Conservation (phyloP, 1,284 basidiomycete species). For the Apiotrichum gamsii region DNA sequence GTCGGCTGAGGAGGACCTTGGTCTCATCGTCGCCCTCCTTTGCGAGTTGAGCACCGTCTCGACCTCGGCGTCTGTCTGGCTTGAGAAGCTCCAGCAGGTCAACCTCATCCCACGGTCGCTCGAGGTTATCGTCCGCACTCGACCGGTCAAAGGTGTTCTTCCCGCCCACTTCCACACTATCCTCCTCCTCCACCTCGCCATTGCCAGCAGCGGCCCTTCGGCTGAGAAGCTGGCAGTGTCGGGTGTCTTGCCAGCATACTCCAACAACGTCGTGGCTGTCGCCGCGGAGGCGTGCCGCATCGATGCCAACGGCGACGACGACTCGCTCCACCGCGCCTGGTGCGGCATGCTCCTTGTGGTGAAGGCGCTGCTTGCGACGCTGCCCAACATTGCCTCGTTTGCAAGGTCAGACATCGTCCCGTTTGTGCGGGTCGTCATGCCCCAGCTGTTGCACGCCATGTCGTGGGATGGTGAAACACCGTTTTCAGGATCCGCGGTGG, state of each 20-base stretch:
- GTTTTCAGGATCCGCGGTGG: constrained; percentile 63
- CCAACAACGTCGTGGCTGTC: constrained; percentile 70
- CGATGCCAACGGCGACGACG: constrained; percentile 61
- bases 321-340: constrained; percentile 75
- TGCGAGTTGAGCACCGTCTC: constrained; percentile 30
- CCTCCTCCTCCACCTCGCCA: constrained; percentile 74
- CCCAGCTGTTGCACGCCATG: constrained; percentile 68
- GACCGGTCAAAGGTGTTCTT: constrained; percentile 22
- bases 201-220: constrained; percentile 68
- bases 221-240: constrained; percentile 81
- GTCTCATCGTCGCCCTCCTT: constrained; percentile 32
- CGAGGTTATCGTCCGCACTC: constrained; percentile 61
- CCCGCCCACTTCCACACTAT: constrained; percentile 65
- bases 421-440: constrained; percentile 74
- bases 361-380: constrained; percentile 59
- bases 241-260: constrained; percentile 72
- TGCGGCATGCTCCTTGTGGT: constrained; percentile 78
- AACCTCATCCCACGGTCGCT: constrained; percentile 71
- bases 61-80: constrained; percentile 53
- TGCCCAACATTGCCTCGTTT: constrained; percentile 57
- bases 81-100: constrained; percentile 71
- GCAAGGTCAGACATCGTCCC: constrained; percentile 79
- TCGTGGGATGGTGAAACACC: constrained; percentile 72
- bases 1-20: constrained; percentile 23
- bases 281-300: constrained; percentile 68